Evolutionary conservation across 75 land plant species (phyloP), one percentile per base, ranked within the genome.

Genomic region (Cryptomeria japonica): DNA sequence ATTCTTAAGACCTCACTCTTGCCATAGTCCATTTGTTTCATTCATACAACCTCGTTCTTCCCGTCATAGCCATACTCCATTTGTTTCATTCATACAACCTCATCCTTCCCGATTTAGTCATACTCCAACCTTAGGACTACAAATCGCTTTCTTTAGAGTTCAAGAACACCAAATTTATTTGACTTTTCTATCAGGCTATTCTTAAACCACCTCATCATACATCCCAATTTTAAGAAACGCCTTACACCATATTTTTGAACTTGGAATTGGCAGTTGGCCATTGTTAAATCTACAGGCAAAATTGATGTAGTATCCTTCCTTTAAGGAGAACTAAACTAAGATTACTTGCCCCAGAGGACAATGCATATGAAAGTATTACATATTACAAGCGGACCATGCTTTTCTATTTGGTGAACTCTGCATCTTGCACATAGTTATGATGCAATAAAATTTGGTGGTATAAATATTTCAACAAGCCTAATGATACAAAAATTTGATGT

Each of bases 401-500:
- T n/a, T 82, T 82, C 84, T 41, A 44, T 46, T 75, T 75, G 77
- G 34, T n/a, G 31, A 46, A 82, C 51, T 46, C 32, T 46, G 53
- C 49, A 82, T 82, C 84, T 82, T 82, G 14, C 84, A 46, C 25
- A 82, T n/a, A 82, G 42, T 46, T 46, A 82, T n/a, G n/a, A 82
- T 49, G 47, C 84, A n/a, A 44, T 44, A 82, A 82, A 82, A 82
- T 82, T 82, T 82, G 84, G 46, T n/a, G 34, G 47, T 44, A 82
- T 82, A 46, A n/a, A 46, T n/a, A 82, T 82, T 46, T 44, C 37
- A 82, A 13, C 84, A 28, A 82, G 83, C 83, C 83, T 80, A 82
- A 28, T 46, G 49, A n/a, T 82, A 82, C 84, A 82, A 82, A 75
- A 82, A 82, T 46, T 82, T n/a, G 84, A 82, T n/a, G 84, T 46